Percentiles rank a stretch among this genome's conserved stretches.
Evolutionary conservation across 352 stramenopile genomes (phyloP).

Genomic region (Phytopythium litorale): DNA sequence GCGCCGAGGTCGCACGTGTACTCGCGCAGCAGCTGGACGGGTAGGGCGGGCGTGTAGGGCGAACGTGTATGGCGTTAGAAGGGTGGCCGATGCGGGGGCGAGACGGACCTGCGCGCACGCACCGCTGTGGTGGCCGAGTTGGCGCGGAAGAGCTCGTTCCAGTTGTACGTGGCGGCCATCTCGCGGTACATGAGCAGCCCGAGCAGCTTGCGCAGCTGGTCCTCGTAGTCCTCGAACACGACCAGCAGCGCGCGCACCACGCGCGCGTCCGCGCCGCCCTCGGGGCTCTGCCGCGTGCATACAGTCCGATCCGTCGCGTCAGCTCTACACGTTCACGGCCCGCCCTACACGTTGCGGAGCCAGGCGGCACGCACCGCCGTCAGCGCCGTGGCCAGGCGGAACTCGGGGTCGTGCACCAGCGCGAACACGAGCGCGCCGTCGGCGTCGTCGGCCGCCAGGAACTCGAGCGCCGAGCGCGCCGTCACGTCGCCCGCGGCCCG

Average conservation of each 20-base stretch:
- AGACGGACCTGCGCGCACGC: conserved; percentile 8
- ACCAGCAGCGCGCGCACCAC: conserved; percentile 68
- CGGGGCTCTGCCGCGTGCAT: conserved; percentile 10
- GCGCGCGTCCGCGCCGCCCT: conserved; percentile 37
- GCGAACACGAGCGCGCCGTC: conserved; percentile 68
- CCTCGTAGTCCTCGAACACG: conserved; percentile 69
- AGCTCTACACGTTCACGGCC: background rate
- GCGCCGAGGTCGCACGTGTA: conserved; percentile 71
- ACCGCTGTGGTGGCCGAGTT: conserved; percentile 71
- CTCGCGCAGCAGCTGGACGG: conserved; percentile 55
- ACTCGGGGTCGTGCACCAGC: conserved; percentile 75
- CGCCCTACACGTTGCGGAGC: background rate
- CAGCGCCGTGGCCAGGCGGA: conserved; percentile 61
- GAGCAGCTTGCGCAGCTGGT: conserved; percentile 65
- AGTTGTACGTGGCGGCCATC: conserved; percentile 77
- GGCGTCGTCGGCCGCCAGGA: conserved; percentile 60
- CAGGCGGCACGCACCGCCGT: conserved; percentile 24
- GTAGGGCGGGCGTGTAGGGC: background rate
- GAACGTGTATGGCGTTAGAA: background rate
- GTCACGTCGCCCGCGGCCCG: conserved; percentile 30
- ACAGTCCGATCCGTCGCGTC: background rate
- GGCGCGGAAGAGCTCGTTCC: conserved; percentile 80
- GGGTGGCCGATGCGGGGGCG: no score
- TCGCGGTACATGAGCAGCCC: conserved; percentile 71
- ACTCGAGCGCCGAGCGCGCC: conserved; percentile 59